These are phyloP conservation scores for Pelargonium nanum DNA, from an alignment of 345 rosid species.

Conservation along the genomic window DNA sequence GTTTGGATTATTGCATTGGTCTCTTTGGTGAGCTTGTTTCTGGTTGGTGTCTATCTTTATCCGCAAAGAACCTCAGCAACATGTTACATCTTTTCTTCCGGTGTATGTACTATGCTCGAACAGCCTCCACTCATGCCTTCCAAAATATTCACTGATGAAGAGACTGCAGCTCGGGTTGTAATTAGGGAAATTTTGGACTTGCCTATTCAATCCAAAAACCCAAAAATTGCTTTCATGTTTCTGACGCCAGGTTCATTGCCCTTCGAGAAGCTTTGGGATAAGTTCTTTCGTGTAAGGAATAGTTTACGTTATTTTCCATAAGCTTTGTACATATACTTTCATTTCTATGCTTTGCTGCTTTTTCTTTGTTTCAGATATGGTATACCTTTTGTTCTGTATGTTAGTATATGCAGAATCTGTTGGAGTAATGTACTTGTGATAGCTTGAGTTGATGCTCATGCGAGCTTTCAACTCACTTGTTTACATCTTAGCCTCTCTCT, in stretches of 20 bases:
- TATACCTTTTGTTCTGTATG: neutral
- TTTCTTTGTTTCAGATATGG: no score
- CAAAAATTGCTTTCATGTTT: slow-evolving; percentile 41
- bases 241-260: slow-evolving; percentile 32
- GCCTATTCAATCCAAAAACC: slow-evolving; percentile 9
- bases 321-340: neutral
- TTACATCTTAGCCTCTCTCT: no score
- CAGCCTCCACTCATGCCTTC: slow-evolving; percentile 37
- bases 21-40: slow-evolving; percentile 32
- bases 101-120: slow-evolving; percentile 23
- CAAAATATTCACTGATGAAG: slow-evolving; percentile 27
- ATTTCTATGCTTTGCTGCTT: no score
- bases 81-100: slow-evolving; percentile 22
- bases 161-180: slow-evolving; percentile 27
- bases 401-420: neutral
- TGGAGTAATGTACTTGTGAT: neutral
- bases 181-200: slow-evolving; percentile 21
- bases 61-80: slow-evolving; percentile 23
- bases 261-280: slow-evolving; percentile 42
- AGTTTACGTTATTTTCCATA: neutral
- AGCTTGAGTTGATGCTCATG: neutral
- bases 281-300: slow-evolving; percentile 22
- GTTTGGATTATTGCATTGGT: slow-evolving; percentile 28
- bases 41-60: slow-evolving; percentile 26
- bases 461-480: neutral